Evolutionary conservation across 495 filamentous ascomycete species (phyloP), one percentile per base, ranked within the genome.

Genomic region (Zalerion maritima): DNA sequence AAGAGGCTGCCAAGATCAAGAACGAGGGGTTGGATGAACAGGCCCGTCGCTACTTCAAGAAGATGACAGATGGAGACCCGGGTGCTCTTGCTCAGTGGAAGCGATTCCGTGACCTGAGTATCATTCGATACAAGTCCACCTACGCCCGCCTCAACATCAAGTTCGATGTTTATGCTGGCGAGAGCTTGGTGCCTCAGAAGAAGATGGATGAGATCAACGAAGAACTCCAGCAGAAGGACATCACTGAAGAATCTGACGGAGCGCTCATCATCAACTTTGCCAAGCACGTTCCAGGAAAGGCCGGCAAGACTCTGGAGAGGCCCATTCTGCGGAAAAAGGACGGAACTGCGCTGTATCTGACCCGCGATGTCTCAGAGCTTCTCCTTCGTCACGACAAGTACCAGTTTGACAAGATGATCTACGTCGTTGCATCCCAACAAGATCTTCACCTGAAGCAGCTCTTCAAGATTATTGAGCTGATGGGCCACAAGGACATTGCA

Each of bases 121-220:
- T 94, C 40, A 60, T 69, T 34, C 75, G 77, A 45, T 93, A 93
- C 58, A 75, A 81, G 53, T 43, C 50, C 4, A 62, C 50, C 1
- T 87, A 86, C 43, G 73, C 77, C 20, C 69, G 81, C 30, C 66
- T 89, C 12, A 94, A 94, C 56, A 94, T 97, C 46, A 64, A 73
- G 34, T 97, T 86, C 43, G 86, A 94, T 48, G 76, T 83, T 30
- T 97, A 97, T 61, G 80, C 78, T 19, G 87, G 87, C 19, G 89
- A 97, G 55, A 87, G 80, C n/a, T 81, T 91, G 46, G 79, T 97
- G 29, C 69, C 72, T 32, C 69, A 77, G 39, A 80, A 81, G 46
- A 73, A 71, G 37, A 93, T 97, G 82, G 69, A 75, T 22, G 57
- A 58, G 31, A 62, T 70, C 10, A 77, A 71, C 17, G 48, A 58